Conservation (phyloP, 139 green algal genomes). For the Chlamydomonas applanata region DNA sequence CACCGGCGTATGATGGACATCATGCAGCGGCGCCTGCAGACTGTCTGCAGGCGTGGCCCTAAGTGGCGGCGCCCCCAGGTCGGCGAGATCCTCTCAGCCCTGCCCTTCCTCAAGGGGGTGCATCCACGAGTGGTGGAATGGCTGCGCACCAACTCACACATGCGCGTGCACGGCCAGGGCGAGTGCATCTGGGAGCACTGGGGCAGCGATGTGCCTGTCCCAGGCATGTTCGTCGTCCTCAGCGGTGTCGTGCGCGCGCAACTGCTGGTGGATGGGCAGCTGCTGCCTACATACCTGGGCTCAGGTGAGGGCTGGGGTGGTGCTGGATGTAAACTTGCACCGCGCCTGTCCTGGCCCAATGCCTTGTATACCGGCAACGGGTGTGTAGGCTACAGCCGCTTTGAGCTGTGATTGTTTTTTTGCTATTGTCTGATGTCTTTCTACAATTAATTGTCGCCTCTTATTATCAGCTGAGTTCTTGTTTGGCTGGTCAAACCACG, state of each 20-base stretch:
- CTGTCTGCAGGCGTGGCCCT: conserved; percentile 8
- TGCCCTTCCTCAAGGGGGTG: conserved; percentile 26
- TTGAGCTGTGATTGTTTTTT: no score
- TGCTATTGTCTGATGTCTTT: no score
- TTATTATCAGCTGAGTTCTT: no score
- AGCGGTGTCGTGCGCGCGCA: conserved; percentile 34
- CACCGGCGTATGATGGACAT: conserved; percentile 21
- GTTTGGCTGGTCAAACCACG: no score
- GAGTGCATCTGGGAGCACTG: conserved; percentile 21
- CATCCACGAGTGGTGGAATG: conserved; percentile 24
- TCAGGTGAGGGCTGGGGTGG: conserved; percentile 9
- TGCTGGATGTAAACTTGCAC: no score
- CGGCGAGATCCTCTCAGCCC: conserved; percentile 24
- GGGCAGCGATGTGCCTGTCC: not conserved
- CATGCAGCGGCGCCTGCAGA: conserved; percentile 8
- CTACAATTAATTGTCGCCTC: no score
- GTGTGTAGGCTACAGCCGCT: no score
- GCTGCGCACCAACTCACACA: conserved; percentile 22
- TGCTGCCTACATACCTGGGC: conserved; percentile 31
- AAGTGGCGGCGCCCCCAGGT: conserved; percentile 28
- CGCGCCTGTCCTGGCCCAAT: no score
- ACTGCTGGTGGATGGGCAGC: conserved; percentile 11
- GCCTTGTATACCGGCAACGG: no score
- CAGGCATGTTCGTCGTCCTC: conserved; percentile 40
- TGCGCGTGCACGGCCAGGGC: conserved; percentile 21